Evolutionary conservation across 1,139 yeast species (phyloP).

Genomic region (Candida sp.): DNA sequence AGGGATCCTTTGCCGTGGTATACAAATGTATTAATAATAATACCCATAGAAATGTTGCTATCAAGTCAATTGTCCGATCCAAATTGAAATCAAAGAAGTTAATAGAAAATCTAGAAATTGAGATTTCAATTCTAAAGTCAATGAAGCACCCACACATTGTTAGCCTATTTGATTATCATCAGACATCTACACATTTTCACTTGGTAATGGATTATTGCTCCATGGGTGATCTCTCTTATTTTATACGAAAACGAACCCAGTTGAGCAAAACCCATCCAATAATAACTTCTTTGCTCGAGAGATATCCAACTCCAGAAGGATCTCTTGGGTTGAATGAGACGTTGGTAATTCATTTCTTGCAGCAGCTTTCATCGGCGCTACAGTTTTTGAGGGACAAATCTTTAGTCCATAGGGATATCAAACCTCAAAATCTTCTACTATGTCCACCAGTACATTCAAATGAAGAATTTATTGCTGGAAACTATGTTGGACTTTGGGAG

Average conservation of each 20-base stretch:
- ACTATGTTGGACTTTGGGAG: slow-evolving; percentile 80
- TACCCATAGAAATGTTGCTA: slow-evolving; percentile 67
- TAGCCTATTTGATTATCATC: slow-evolving; percentile 75
- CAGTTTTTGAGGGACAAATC: slow-evolving; percentile 77
- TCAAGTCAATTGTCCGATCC: slow-evolving; percentile 82
- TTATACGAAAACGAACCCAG: slow-evolving; percentile 75
- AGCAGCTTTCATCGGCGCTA: slow-evolving; percentile 83
- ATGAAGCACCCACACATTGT: slow-evolving; percentile 94
- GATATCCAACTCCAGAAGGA: slow-evolving; percentile 80
- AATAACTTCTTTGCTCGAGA: slow-evolving; percentile 66
- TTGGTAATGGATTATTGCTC: slow-evolving; percentile 97
- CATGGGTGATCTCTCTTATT: slow-evolving; percentile 86
- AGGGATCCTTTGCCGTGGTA: slow-evolving; percentile 50
- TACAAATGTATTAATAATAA: slow-evolving; percentile 41
- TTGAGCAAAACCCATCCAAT: slow-evolving; percentile 75
- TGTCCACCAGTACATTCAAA: slow-evolving; percentile 71
- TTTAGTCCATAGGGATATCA: slow-evolving; percentile 89
- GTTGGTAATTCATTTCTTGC: slow-evolving; percentile 77
- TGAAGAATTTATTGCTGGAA: slow-evolving; percentile 50
- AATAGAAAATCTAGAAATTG: slow-evolving; percentile 86
- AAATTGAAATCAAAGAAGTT: slow-evolving; percentile 83
- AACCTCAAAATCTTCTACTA: slow-evolving; percentile 86
- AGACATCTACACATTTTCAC: slow-evolving; percentile 78
- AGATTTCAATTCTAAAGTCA: slow-evolving; percentile 79
- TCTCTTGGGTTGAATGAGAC: slow-evolving; percentile 78